Conservation (phyloP, 495 filamentous ascomycete genomes). For the Tuber borchii region DNA sequence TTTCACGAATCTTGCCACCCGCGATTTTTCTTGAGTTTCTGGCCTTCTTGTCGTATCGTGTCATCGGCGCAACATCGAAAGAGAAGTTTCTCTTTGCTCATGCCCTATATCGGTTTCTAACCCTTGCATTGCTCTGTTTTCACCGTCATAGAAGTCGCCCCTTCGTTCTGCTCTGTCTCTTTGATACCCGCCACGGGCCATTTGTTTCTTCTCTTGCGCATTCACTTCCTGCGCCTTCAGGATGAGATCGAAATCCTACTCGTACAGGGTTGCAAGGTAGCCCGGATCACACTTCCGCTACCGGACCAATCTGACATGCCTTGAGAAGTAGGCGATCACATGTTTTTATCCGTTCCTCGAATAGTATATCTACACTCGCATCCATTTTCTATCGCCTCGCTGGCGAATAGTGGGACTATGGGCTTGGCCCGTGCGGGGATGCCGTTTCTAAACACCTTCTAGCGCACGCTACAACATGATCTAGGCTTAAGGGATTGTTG, state of each 20-base stretch:
- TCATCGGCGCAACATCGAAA: conserved; percentile 51
- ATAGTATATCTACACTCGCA: conserved; percentile 52
- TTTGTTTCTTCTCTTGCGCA: conserved; percentile 50
- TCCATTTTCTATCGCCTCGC: conserved; percentile 58
- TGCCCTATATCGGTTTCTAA: conserved; percentile 50
- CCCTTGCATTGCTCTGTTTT: conserved; percentile 52
- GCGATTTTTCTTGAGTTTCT: conserved; percentile 48
- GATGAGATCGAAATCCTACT: conserved; percentile 49
- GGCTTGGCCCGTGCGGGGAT: conserved; percentile 52
- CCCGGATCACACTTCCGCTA: conserved; percentile 44
- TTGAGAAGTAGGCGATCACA: conserved; percentile 55
- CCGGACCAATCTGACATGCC: neutral
- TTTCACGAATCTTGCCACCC: conserved; percentile 44
- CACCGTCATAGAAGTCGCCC: conserved; percentile 46
- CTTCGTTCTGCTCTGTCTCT: conserved; percentile 46
- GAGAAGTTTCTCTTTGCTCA: conserved; percentile 54
- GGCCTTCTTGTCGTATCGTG: conserved; percentile 50
- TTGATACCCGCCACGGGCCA: conserved; percentile 54
- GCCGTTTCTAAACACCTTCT: conserved; percentile 56
- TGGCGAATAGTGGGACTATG: conserved; percentile 43
- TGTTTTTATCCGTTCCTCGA: conserved; percentile 53
- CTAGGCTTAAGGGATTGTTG: conserved; percentile 44
- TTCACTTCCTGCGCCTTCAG: conserved; percentile 46
- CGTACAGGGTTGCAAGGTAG: conserved; percentile 50
- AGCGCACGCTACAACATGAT: conserved; percentile 44